Base-by-base conservation (phyloP, 768 basidiomycete species). In the Tulasnella sp. region DNA sequence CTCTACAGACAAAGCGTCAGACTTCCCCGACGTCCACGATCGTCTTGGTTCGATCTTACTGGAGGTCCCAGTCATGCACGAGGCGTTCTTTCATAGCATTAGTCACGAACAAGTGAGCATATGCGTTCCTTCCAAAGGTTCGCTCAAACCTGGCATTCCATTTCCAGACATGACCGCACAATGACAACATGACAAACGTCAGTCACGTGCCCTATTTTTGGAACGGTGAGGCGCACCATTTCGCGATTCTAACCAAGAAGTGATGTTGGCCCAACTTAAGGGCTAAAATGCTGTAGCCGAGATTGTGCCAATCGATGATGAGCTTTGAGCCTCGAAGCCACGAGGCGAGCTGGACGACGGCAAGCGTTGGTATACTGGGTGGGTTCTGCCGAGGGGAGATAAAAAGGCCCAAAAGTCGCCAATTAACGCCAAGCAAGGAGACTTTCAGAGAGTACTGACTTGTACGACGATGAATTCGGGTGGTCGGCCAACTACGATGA, bases 231-330 rank as follows among this genome's bases (percentile, higher is more conserved):
- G 84, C 87, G 44, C 82, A 97, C 97, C 89, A 89, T 86, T 90
- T 90, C 0, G 95, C 93, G 31, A 97, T 83, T 81, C 85, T 88
- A 56, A 97, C 95, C 80, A 97, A 88, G 0, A 88, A 84, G 84
- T 96, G 94, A 0, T 85, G 84, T 1, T 87, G 80, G 0, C 95
- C 94, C n/a, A 96, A 86, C 82, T 91, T 92, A 81, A 99, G 85
- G 1, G 93, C 93, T 73, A 99, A 89, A 71, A 99, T 96, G 81
- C 92, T 97, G 84, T 95, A 96, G 24, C 98, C 98, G 36, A 97
- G 89, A 85, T 99, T 99, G 84, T 99, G 98, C 98, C 98, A 99
- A 86, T 99, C 98, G 77, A 99, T 96, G 80, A 99, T 94, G 82
- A 99, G 87, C 82, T 94, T 95, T 82, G 92, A 92, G 3, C 93